Base-by-base conservation (phyloP, 352 stramenopile species). In the Saprolegnia parasitica region DNA sequence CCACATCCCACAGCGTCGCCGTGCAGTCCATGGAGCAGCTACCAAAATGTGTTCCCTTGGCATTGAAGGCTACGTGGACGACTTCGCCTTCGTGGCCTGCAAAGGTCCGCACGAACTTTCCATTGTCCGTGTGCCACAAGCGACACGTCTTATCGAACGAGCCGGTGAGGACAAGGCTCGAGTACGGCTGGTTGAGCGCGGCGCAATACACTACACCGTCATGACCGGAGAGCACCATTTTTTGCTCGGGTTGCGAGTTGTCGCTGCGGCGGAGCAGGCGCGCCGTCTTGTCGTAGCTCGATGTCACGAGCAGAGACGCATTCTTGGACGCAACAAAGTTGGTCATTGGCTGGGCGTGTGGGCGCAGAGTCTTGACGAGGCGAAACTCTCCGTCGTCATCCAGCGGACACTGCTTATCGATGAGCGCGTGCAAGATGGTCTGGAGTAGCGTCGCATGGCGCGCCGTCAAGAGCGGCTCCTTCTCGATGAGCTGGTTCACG, bases 71-170 rank as follows among this genome's bases (percentile, higher is more conserved):
- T 9, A 79, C 74, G 2, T 77, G 67, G 11, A 91, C 81, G 26
- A 93, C 72, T 56, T 90, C 83, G 5, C 76, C 77, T 61, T 83
- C 73, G 32, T 93, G 85, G 0, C 83, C 82, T 32, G 61, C 52
- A 56, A 86, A 89, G 4, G 87, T 71, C 11, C 81, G 83, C 70
- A 74, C 76, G 20, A 54, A 46, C 0, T 55, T 50, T 18, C 74
- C 72, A 6, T 56, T 77, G 10, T 75, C 35, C 15, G 85, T 73
- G 66, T 91, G 76, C 83, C 85, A 93, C 45, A 93, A 57, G 4
- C 85, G 78, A 52, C 83, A 91, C 4, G 81, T 89, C 73, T 88
- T 90, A 74, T 93, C 85, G 56, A 91, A 93, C 21, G 85, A 91
- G 3, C 85, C 85, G 0, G 83, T 90, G 18, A 90, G 68, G 32